A percentile compares a stretch with the other conserved stretches of the same genome.
Conservation (phyloP, 148 eudicot genomes). For the Rhododendron henanense region DNA sequence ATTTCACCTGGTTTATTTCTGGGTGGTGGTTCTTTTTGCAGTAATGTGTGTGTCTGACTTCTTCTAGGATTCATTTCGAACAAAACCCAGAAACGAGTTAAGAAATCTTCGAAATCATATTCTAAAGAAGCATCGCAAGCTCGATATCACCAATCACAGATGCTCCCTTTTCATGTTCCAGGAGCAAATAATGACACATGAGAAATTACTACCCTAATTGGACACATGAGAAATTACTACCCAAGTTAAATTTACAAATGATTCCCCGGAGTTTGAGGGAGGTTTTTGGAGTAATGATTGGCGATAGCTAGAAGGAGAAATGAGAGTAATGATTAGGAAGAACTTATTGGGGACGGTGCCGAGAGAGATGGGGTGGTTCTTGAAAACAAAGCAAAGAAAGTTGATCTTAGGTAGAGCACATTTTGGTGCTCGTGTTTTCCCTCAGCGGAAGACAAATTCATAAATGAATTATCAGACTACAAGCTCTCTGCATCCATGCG, state of each 20-base stretch:
- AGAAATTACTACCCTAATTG: neutral
- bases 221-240: too few species aligned
- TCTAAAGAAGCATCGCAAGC: neutral
- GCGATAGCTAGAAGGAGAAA: too few species aligned
- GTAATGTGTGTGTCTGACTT: neutral
- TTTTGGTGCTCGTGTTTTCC: neutral
- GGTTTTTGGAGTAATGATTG: too few species aligned
- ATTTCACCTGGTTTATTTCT: neutral
- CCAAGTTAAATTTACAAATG: neutral
- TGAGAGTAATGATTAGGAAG: neutral
- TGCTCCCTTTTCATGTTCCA: neutral
- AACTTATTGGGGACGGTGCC: too few species aligned
- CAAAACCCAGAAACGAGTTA: neutral
- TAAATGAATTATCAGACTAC: neutral
- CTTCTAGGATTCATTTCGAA: neutral
- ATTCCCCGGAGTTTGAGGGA: neutral
- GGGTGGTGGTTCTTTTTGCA: neutral
- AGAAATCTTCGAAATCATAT: neutral
- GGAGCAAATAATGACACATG: neutral
- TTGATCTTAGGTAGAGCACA: neutral
- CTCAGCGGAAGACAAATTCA: neutral
- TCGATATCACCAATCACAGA: neutral
- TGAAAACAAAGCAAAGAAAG: too few species aligned
- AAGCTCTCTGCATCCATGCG: conserved; percentile 74
- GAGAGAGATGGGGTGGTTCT: too few species aligned